Conservation (phyloP, 768 basidiomycete genomes). For the Omphalotus guepiniiformis region DNA sequence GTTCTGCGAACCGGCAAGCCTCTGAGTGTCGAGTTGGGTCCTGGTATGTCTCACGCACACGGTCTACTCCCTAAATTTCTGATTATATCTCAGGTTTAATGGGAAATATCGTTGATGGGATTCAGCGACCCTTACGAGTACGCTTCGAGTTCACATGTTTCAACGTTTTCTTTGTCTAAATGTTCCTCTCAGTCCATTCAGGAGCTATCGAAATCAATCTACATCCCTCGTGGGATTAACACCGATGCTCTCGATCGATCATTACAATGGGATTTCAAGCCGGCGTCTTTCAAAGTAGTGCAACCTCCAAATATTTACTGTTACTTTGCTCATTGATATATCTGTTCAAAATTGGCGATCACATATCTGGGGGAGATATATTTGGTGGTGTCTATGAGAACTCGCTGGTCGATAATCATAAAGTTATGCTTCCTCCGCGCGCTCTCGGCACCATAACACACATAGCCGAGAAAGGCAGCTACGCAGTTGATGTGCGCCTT, state of each 20-base stretch:
- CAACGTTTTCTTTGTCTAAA: neutral
- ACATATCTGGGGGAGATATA: conserved; percentile 95
- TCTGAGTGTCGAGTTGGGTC: conserved; percentile 94
- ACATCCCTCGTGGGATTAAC: conserved; percentile 98
- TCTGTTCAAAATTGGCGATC: conserved; percentile 76
- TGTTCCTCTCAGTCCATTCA: conserved; percentile 72
- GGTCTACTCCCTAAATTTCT: neutral
- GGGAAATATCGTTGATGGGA: conserved; percentile 99
- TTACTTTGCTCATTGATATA: conserved; percentile 3
- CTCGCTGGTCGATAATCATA: conserved; percentile 93
- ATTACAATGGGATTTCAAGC: conserved; percentile 94
- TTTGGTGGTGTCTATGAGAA: conserved; percentile 97
- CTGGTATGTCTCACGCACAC: conserved; percentile 51
- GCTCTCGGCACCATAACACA: conserved; percentile 93
- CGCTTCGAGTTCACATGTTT: conserved; percentile 23
- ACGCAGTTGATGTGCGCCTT: conserved; percentile 75
- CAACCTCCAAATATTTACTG: neutral
- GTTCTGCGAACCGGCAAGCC: conserved; percentile 97
- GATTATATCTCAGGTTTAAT: conserved; percentile 66
- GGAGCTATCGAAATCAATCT: conserved; percentile 97
- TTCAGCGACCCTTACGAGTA: conserved; percentile 88
- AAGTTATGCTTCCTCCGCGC: conserved; percentile 92
- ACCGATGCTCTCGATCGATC: conserved; percentile 89
- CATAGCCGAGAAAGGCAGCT: conserved; percentile 92
- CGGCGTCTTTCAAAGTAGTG: conserved; percentile 67